These are phyloP conservation scores for Boletus reticuloceps DNA, from an alignment of 768 basidiomycete genomes.

Conservation along the genomic window DNA sequence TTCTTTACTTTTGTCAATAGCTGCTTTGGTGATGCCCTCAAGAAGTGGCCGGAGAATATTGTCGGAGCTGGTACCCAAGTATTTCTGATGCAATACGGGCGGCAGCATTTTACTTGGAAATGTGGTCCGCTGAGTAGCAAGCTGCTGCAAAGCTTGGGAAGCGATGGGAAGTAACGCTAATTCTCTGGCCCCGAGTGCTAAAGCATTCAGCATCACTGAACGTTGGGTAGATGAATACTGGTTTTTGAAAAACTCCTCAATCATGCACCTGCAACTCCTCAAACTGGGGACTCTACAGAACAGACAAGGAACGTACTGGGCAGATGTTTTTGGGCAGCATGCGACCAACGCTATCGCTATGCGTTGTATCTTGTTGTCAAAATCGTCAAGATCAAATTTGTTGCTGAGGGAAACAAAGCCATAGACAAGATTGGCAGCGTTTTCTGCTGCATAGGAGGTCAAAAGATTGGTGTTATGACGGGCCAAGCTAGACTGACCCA, in stretches of 20 bases:
- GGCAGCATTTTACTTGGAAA: constrained; percentile 88
- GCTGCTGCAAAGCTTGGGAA: constrained; percentile 32
- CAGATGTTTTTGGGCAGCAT: constrained; percentile 73
- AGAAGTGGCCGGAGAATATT: constrained; percentile 53
- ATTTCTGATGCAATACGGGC: constrained; percentile 64
- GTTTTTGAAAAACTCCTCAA: constrained; percentile 92
- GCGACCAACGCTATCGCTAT: constrained; percentile 77
- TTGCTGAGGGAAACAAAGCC: constrained; percentile 74
- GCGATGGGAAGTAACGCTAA: constrained; percentile 51
- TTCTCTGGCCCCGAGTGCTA: constrained; percentile 85
- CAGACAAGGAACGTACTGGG: constrained; percentile 59
- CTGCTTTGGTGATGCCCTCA: constrained; percentile 57
- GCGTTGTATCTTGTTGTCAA: constrained; percentile 72
- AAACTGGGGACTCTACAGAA: background rate
- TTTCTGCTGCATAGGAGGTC: constrained; percentile 64
- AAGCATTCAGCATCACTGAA: constrained; percentile 78
- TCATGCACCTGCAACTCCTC: constrained; percentile 55
- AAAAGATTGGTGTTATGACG: constrained; percentile 3
- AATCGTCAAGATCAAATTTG: constrained; percentile 80
- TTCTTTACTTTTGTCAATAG: constrained; percentile 61
- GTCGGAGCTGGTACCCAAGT: constrained; percentile 45
- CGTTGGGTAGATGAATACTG: constrained; percentile 90
- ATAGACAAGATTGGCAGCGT: constrained; percentile 78
- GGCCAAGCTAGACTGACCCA: constrained; percentile 48
- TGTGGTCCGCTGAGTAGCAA: constrained; percentile 32